Conservation (phyloP, 106 monocot genomes). For the Dioscorea alata region DNA sequence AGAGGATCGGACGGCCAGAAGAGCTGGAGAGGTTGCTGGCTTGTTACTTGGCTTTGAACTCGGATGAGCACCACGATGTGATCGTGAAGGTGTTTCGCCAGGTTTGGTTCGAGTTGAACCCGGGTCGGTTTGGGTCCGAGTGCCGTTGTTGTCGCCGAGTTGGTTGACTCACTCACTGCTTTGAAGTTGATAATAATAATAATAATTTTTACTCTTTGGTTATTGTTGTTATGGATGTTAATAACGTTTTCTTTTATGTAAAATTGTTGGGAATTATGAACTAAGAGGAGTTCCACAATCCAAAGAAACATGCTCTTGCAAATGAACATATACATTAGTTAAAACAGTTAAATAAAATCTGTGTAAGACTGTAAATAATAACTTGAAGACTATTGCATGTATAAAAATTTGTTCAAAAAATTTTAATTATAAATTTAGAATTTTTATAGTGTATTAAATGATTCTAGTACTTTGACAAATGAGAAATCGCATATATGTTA, state of each 20-base stretch:
- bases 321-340: too few relatives aligned
- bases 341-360: too few relatives aligned
- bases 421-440: too few relatives aligned
- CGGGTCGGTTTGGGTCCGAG: not conserved
- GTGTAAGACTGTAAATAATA: too few relatives aligned
- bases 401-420: too few relatives aligned
- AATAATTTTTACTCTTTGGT: too few relatives aligned
- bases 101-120: constrained; percentile 60
- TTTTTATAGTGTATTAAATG: too few relatives aligned
- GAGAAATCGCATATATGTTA: too few relatives aligned
- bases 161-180: not conserved
- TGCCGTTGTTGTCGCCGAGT: not conserved
- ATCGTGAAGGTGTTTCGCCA: constrained; percentile 78
- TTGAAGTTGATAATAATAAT: not conserved
- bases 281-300: not conserved
- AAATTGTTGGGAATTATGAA: not conserved
- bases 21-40: constrained; percentile 75
- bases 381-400: too few relatives aligned
- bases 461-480: too few relatives aligned
- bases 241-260: not conserved
- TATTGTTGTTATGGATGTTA: not conserved
- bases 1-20: constrained; percentile 49
- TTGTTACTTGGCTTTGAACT: constrained; percentile 64
- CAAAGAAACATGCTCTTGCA: too few relatives aligned
- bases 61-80: constrained; percentile 73